Evolutionary conservation across 176 grass and related monocot species (phyloP).

Genomic region (Phoenix roebelenii): DNA sequence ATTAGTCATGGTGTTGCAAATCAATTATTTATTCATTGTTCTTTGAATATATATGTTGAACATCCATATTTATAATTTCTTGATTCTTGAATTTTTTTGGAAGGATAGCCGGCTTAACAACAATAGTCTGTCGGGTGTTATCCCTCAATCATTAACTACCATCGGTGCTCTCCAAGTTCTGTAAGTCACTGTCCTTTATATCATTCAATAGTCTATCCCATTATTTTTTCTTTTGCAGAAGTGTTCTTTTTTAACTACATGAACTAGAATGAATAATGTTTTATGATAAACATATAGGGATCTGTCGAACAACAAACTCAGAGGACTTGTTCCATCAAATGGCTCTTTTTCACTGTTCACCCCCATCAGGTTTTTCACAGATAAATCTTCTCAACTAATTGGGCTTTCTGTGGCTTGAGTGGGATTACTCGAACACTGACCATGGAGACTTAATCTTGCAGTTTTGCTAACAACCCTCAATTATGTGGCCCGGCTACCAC

Average conservation of each 20-base stretch:
- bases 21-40: too few species aligned
- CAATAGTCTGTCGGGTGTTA: slow-evolving; percentile 67
- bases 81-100: slow-evolving; percentile 6
- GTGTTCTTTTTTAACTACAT: slow-evolving; percentile 5
- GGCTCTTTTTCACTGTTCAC: slow-evolving; percentile 90
- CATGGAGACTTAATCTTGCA: slow-evolving; percentile 21
- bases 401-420: slow-evolving; percentile 5
- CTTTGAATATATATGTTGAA: too few species aligned
- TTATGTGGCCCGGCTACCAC: slow-evolving; percentile 75
- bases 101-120: slow-evolving; percentile 79
- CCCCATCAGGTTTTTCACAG: slow-evolving; percentile 57
- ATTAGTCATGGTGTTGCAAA: too few species aligned
- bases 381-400: slow-evolving; percentile 6
- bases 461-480: slow-evolving; percentile 83
- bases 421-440: slow-evolving; percentile 12
- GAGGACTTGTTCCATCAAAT: slow-evolving; percentile 77
- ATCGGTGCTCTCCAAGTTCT: slow-evolving; percentile 83
- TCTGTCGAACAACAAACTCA: slow-evolving; percentile 81
- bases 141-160: slow-evolving; percentile 70
- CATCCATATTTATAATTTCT: background rate
- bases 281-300: slow-evolving; percentile 41
- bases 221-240: slow-evolving; percentile 19
- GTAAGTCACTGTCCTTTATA: slow-evolving; percentile 34
- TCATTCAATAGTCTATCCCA: slow-evolving; percentile 5
- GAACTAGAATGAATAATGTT: slow-evolving; percentile 12